Base-by-base conservation (phyloP, 108 stramenopile genomes). In the Pseudonitzschia multiseries region DNA sequence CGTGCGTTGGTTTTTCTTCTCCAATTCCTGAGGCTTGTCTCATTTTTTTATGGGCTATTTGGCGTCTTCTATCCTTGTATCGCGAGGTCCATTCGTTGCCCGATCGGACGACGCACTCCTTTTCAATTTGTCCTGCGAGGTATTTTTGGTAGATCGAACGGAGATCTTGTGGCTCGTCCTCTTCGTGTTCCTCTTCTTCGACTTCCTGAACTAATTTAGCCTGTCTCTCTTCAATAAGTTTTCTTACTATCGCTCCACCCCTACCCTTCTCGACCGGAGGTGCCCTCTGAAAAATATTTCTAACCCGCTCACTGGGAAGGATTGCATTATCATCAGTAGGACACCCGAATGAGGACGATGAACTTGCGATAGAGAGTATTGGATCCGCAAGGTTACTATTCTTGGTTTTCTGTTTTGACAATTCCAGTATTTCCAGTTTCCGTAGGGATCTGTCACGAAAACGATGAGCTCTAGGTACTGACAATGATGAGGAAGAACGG, bases 91-190 rank as follows among this genome's bases (percentile, higher is more conserved):
- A 59, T n/a, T 59, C 20, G 26, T 8, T 26, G 57, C 57, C 57
- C 10, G 57, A 59, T 14, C 57, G 57, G 0, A 59, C 24, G 26
- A 59, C 57, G 57, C 20, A 59, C 26, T 59, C 57, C 57, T 59
- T 59, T 59, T 59, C 57, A 54, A 54, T 24, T 24, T 54, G n/a
- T 10, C 57, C 57, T 14, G 14, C 26, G 22, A 59, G 29, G 29
- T 59, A 59, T 27, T 14, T 28, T 59, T 59, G 57, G 29, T 59
- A 59, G 27, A 59, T 59, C 24, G 57, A 22, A 6, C 57, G 21
- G 14, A 59, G 57, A 27, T 59, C 57, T 8, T 27, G 36, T 36
- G 36, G 46, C 13, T 59, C 57, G 22, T 22, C 29, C 29, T 59
- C 57, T 59, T 27, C 15, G 8, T 24, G 22, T 10, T 59, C 29